Percentiles rank a stretch among this genome's conserved stretches.
phyloP scores from a whole-genome alignment of 768 basidiomycete species.

The Tulasnella sp. region DNA sequence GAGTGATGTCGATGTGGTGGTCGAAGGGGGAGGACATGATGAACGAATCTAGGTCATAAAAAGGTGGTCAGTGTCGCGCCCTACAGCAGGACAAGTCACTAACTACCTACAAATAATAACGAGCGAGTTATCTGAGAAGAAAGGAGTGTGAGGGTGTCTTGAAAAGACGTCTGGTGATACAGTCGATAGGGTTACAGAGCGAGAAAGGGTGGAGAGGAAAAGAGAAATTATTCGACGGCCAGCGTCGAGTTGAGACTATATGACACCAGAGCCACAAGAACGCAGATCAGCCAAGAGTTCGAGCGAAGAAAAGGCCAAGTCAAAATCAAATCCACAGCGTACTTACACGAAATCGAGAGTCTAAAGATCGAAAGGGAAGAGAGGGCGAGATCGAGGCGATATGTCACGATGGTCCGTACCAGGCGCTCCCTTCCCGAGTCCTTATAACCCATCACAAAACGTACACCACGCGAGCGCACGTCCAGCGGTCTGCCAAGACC shows the following conservation, averaged over 20 bases:
- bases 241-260: not conserved
- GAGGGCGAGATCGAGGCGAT: not conserved
- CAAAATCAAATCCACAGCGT: not conserved
- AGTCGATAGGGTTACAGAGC: not conserved
- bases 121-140: not conserved
- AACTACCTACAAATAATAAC: conserved; percentile 9
- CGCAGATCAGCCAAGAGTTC: not conserved
- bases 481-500: not conserved
- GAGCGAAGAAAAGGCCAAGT: not conserved
- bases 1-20: not conserved
- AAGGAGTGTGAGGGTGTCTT: conserved; percentile 2
- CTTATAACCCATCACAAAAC: not conserved
- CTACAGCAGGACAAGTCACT: no score
- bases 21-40: not conserved
- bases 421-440: not conserved
- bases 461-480: not conserved
- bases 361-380: not conserved
- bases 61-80: not conserved
- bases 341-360: not conserved
- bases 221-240: not conserved
- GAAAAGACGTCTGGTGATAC: not conserved
- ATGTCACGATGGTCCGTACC: not conserved
- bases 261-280: not conserved
- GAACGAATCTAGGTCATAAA: not conserved
- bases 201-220: not conserved